A percentile compares a stretch with the other conserved stretches of the same genome.
Conservation (phyloP, 2,329 filamentous ascomycete species). For the Ascosphaera pollenicola region DNA sequence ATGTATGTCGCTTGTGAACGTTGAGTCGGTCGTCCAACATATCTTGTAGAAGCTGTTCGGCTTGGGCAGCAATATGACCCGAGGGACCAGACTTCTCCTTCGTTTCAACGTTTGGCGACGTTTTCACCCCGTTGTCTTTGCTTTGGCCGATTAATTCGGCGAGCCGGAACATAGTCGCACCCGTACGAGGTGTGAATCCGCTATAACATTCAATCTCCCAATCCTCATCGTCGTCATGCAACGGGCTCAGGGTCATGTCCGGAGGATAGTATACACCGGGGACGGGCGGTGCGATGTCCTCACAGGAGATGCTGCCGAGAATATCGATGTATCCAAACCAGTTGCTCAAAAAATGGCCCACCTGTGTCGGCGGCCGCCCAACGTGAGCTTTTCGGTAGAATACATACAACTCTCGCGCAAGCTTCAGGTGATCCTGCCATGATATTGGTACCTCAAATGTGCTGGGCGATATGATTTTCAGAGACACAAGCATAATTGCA, state of each 20-base stretch:
- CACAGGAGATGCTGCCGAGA: constrained; percentile 46
- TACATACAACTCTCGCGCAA: constrained; percentile 54
- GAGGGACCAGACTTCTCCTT: constrained; percentile 21
- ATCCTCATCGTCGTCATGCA: constrained; percentile 30
- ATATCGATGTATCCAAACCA: constrained; percentile 77
- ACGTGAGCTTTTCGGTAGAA: constrained; percentile 38
- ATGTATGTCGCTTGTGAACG: constrained; percentile 16
- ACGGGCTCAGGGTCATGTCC: too few species aligned
- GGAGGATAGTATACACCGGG: constrained; percentile 23
- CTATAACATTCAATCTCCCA: constrained; percentile 60
- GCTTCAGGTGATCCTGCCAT: constrained; percentile 59
- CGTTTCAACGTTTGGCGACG: background rate
- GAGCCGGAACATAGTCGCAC: constrained; percentile 48
- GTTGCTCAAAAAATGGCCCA: constrained; percentile 51
- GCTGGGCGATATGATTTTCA: constrained; percentile 65
- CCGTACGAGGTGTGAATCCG: constrained; percentile 52
- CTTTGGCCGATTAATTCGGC: constrained; percentile 48
- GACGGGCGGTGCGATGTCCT: constrained; percentile 29
- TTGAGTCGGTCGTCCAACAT: constrained; percentile 32
- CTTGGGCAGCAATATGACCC: constrained; percentile 30
- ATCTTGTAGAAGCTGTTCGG: constrained; percentile 36
- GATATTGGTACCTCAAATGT: constrained; percentile 61
- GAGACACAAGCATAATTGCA: constrained; percentile 63
- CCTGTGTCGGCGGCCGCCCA: constrained; percentile 30
- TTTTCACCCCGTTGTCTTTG: constrained; percentile 22